Conservation (phyloP, 305 asterid species). For the Rubia occidens region DNA sequence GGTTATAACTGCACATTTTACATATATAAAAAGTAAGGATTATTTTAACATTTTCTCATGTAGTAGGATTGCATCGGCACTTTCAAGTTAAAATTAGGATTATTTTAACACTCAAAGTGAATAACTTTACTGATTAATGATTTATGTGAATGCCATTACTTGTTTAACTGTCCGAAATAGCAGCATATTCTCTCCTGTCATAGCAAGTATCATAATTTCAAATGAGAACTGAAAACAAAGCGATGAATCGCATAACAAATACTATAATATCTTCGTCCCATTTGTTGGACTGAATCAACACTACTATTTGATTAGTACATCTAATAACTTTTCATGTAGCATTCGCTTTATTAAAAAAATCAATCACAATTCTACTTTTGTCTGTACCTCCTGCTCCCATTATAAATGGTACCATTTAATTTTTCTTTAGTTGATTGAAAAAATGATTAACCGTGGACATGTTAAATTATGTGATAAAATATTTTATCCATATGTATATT, state of each 20-base stretch:
- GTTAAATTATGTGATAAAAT: too few species aligned
- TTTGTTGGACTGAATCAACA: neutral
- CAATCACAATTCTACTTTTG: neutral
- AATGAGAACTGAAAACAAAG: neutral
- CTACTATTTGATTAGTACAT: neutral
- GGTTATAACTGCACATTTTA: too few species aligned
- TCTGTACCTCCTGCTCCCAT: too few species aligned
- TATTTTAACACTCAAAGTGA: neutral
- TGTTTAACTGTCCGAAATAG: neutral
- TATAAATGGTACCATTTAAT: too few species aligned
- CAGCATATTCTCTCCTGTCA: neutral
- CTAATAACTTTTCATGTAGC: neutral
- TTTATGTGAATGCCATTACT: neutral
- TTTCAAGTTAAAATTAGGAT: too few species aligned
- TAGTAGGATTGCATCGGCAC: too few species aligned
- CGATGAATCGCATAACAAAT: constrained; percentile 5
- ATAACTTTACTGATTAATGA: neutral
- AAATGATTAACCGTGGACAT: too few species aligned
- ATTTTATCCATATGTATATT: too few species aligned
- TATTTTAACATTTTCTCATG: too few species aligned
- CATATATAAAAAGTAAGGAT: too few species aligned
- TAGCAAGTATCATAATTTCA: neutral
- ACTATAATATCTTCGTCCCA: constrained; percentile 5
- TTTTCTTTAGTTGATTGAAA: too few species aligned
- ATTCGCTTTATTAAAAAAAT: neutral